These are phyloP conservation scores for Flaveria bidentis DNA, from an alignment of 129 eudicot species.

Conservation along the genomic window DNA sequence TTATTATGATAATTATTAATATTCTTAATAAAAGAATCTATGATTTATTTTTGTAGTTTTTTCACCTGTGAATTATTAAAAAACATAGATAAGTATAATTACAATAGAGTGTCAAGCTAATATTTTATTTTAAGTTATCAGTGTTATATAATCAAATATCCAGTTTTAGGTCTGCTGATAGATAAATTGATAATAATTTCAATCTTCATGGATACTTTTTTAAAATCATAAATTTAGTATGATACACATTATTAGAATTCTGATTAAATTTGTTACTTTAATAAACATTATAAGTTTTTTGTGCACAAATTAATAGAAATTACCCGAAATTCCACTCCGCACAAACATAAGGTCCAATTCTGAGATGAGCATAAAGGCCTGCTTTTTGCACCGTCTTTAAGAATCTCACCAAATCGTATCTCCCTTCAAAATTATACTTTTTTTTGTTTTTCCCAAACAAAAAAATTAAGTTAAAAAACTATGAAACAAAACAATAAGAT, in stretches of 20 bases:
- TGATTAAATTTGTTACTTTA: too few relatives aligned
- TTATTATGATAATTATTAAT: too few relatives aligned
- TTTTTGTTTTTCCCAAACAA: slow-evolving; percentile 8
- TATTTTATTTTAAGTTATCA: background rate
- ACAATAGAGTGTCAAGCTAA: background rate
- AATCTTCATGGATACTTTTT: background rate
- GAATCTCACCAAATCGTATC: slow-evolving; percentile 79
- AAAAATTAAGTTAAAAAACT: background rate
- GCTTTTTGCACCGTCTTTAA: slow-evolving; percentile 81
- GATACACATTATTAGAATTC: background rate
- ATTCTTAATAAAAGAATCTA: background rate
- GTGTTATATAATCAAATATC: background rate
- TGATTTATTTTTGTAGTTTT: background rate
- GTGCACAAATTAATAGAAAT: background rate
- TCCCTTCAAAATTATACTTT: slow-evolving; percentile 82
- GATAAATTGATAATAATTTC: too few relatives aligned
- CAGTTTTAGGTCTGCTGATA: background rate
- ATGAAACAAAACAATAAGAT: background rate
- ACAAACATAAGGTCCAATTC: slow-evolving; percentile 92
- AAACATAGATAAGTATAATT: background rate
- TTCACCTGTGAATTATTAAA: background rate
- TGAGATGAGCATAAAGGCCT: slow-evolving; percentile 81
- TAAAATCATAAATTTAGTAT: background rate
- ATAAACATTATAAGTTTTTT: too few relatives aligned
- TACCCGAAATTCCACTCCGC: slow-evolving; percentile 98